Evolutionary conservation across 768 basidiomycete genomes (phyloP), one percentile per base, ranked within the genome.

Genomic region (Boletus rubroflammeus): DNA sequence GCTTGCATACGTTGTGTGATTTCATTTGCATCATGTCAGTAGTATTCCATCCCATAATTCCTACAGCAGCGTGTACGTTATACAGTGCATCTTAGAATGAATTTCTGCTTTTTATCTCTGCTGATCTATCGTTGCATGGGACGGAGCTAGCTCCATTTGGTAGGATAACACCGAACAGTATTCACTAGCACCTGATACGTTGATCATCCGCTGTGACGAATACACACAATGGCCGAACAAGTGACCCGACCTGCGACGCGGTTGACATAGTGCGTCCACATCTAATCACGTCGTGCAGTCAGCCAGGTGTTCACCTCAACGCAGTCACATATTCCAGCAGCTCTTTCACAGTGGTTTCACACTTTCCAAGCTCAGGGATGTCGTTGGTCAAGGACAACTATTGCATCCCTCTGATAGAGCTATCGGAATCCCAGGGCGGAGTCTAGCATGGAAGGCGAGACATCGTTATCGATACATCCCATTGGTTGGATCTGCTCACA

Each of bases 381-480:
- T 79, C 34, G 79, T 83, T 11, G 71, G 88, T 15, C 77, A 79
- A 54, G 84, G 84, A 62, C 79, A 81, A 15, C 67, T 92, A 17
- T 80, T 85, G 58, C 65, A 69, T 47, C 62, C 72, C 25, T 66
- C 73, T 5, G 71, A 76, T 51, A 72, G 69, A 51, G 65, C 71
- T 3, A 66, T 76, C 32, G 82, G 79, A 45, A 74, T 88, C 8
- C 70, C 81, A 53, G 91, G 91, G n/a, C 77, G 91, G 62, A 91
- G 90, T 69, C 70, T 93, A 53, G 84, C 83, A 48, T 93, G 91
- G 91, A 93, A 93, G 86, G 90, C 55, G 43, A 70, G 68, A 28
- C 45, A 50, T n/a, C 17, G 7, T 56, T 39, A 55, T 45, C 53
- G 52, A 56, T 47, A 10, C 46, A 51, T 49, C 34, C 17, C 50